Base-by-base conservation (phyloP, 2,329 filamentous ascomycete genomes). In the Aspergillus fumigatiaffinis region DNA sequence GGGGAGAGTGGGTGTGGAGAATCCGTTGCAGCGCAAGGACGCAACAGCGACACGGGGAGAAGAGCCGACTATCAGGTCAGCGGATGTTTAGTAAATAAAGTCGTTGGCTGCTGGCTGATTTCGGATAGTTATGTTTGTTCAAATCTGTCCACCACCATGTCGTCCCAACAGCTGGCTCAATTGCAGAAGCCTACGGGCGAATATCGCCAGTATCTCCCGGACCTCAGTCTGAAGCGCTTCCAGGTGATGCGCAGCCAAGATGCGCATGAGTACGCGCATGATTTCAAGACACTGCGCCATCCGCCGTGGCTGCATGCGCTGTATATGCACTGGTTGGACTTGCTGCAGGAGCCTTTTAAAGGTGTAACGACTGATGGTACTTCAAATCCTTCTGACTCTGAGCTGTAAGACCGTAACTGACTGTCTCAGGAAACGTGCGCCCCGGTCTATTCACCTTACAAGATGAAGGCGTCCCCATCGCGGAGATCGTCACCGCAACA, bases 241-340 rank as follows among this genome's bases (percentile, higher is more conserved):
- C 82, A 80, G 21, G 79, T 79, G 3, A 86, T 88, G 75, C 80
- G 84, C 58, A 78, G 79, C 53, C 86, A 89, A 68, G 80, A 87
- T 68, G 80, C 84, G 3, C 80, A 86, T 56, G 79, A 83, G 58
- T 89, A 90, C 60, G 85, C 84, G 0, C 73, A 80, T 5, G 80
- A 75, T 3, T 88, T 90, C 67, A 83, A 83, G 58, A 79, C 84
- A 35, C 71, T 78, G 21, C 82, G 82, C 1, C 75, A 77, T 12
- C 87, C 88, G 0, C 87, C 88, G 1, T 90, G 87, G 87, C 74
- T 91, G 17, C 80, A 87, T 63, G 82, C 76, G 0, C 71, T 88
- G 23, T 87, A 84, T 56, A 68, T 78, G 60, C 82, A 86, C 67
- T 87, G 85, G 85, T 69, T 77, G 51, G 75, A 80, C 35, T 69